Base-by-base conservation (phyloP, 1,139 yeast species). In the Yarrowia galli region DNA sequence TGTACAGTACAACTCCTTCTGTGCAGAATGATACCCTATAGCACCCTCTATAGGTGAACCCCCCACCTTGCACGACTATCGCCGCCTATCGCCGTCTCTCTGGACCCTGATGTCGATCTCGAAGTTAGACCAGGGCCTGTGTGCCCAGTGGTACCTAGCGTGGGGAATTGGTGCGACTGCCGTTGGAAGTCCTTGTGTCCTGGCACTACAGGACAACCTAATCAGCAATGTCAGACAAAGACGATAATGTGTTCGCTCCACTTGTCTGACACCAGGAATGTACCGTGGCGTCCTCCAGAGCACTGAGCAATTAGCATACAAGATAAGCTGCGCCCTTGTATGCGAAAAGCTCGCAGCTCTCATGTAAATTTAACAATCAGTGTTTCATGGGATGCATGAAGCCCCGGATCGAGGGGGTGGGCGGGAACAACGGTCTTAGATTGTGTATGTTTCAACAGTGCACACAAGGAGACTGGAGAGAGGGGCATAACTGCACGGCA, bases 281-380 rank as follows among this genome's bases (percentile, higher is more conserved):
- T 53, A 15, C 18, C 18, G 60, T 53, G 60, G 60, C 60, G 45
- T 15, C 16, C 10, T 20, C n/a, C 7, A 15, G 40, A 18, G 15
- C 23, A 20, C 15, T 22, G 61, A 12, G 28, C 36, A 25, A 54
- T 22, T 54, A 25, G 23, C 38, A 40, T 40, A 25, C 38, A 12
- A 40, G 61, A 54, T 54, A 54, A 54, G 61, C 61, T 13, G 25
- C 22, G n/a, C n/a, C 61, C 46, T 54, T 54, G 61, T 38, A 23
- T 53, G 60, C 45, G 12, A 18, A 15, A 35, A 20, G 18, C 32
- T 2, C 20, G 61, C 61, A 54, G 18, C 28, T 22, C 28, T 4
- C 15, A 54, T 40, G 61, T 40, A n/a, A 25, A 23, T 54, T 23
- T 23, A 16, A 28, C 22, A 38, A 38, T 38, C 60, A 23, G 40